A percentile compares a stretch with the other conserved stretches of the same genome.
Evolutionary conservation across 345 rosid species (phyloP).

Genomic region (Psidium guajava): DNA sequence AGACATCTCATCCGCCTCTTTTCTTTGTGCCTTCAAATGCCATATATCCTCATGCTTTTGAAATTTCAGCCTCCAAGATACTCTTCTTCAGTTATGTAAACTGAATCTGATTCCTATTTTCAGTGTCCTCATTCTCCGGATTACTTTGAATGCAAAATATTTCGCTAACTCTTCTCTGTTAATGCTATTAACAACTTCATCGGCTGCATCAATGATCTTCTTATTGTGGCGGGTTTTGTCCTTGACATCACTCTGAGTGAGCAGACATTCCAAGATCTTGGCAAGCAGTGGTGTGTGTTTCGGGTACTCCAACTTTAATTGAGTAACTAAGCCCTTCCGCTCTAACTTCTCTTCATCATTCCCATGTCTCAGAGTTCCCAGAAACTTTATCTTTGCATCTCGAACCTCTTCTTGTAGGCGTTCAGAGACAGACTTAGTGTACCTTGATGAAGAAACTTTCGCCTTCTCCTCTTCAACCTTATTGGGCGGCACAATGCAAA

Average conservation of each 20-base stretch:
- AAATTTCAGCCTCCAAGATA: too few species aligned
- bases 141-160: constrained; percentile 52
- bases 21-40: too few species aligned
- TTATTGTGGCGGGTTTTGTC: constrained; percentile 54
- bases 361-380: constrained; percentile 64
- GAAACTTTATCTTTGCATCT: constrained; percentile 69
- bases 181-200: constrained; percentile 67
- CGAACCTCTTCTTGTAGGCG: constrained; percentile 91
- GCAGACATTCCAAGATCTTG: constrained; percentile 76
- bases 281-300: constrained; percentile 64
- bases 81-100: too few species aligned
- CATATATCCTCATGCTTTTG: too few species aligned
- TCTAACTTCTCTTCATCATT: constrained; percentile 69
- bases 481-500: constrained; percentile 75
- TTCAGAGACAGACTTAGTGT: constrained; percentile 50
- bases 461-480: constrained; percentile 76
- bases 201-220: constrained; percentile 73
- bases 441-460: constrained; percentile 39
- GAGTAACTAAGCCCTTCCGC: constrained; percentile 53
- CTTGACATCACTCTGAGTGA: constrained; percentile 43
- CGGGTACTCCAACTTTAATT: constrained; percentile 87
- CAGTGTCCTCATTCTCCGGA: constrained; percentile 92
- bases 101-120: too few species aligned
- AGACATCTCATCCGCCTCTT: too few species aligned
- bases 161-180: constrained; percentile 70